Base-by-base conservation (phyloP, 306 rosid species). In the Prunus fruticosa region DNA sequence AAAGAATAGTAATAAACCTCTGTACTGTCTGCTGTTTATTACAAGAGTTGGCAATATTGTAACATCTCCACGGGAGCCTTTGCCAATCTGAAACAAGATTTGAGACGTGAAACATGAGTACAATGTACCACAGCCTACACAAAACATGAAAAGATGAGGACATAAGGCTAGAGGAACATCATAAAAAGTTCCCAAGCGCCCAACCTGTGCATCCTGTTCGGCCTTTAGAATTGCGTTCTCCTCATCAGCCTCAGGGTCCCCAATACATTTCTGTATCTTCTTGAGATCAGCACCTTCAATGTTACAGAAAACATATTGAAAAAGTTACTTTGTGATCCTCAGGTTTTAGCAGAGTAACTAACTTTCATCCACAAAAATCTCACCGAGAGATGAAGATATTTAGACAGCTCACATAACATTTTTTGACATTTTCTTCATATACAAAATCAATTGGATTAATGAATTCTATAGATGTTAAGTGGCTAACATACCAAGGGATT, bases 21-120 rank as follows among this genome's bases (percentile, higher is more conserved):
- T 82, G 70, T 92, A 95, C 71, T 95, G 98, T 86, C 97, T 79
- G 84, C 80, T 80, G 84, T 95, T 95, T 89, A 95, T 92, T 61
- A 95, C 89, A 71, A 95, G 96, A 79, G 98, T 95, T 45, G 97
- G 97, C 78, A 95, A 78, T 89, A 95, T 92, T 5, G 97, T 95
- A 82, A 95, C 97, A 88, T 95, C 98, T 62, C 98, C 97, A 18
- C 97, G 97, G 70, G 92, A 14, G 58, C 97, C 98, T 82, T 80
- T 89, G 76, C 98, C 98, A 76, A 90, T 86, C 98, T 95, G 88
- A 74, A 82, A 79, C 46, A 79, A 61, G 67, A 64, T 63, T 43
- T 54, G 30, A 62, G 12, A 76, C 80, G 58, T 51, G 71, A 71
- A 79, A 50, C 61, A 69, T 79, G 70, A 76, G 32, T 76, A 76